phyloP scores from a whole-genome alignment of 495 filamentous ascomycete species.

The Gamarada debralockiae region DNA sequence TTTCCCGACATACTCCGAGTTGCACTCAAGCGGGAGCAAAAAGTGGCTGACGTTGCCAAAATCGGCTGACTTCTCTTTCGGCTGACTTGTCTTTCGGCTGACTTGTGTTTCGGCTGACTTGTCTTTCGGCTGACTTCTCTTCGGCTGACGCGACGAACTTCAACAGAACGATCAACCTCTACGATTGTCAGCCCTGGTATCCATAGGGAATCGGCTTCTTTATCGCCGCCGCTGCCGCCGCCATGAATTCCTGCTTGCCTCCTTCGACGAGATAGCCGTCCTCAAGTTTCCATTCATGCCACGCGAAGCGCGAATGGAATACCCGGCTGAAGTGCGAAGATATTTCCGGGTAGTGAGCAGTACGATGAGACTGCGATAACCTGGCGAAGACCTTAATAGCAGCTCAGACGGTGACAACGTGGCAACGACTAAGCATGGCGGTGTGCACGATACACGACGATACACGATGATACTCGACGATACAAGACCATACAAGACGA shows the following conservation, averaged over 20 bases:
- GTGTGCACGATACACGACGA: too few species aligned
- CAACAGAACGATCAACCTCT: background rate
- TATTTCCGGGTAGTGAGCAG: slow-evolving; percentile 18
- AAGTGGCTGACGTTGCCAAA: slow-evolving; percentile 1
- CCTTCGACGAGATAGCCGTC: slow-evolving; percentile 17
- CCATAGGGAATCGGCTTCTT: slow-evolving; percentile 19
- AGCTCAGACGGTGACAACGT: too few species aligned
- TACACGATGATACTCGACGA: too few species aligned
- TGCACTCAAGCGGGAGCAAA: slow-evolving; percentile 8
- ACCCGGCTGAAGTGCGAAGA: slow-evolving; percentile 20
- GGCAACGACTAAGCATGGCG: too few species aligned
- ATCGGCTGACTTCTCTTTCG: slow-evolving; percentile 2
- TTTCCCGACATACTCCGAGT: slow-evolving; percentile 13
- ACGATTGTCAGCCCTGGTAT: slow-evolving; percentile 4
- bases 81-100: background rate
- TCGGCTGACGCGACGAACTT: slow-evolving; percentile 2
- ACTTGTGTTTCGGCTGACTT: background rate
- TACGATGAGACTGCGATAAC: too few species aligned
- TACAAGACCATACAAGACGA: too few species aligned
- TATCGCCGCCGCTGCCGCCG: slow-evolving; percentile 18
- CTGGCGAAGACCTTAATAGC: too few species aligned
- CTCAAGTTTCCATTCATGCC: slow-evolving; percentile 23
- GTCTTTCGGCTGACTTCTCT: background rate
- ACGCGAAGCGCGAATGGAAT: slow-evolving; percentile 17
- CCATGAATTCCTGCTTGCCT: slow-evolving; percentile 20